Percentiles rank a stretch among this genome's conserved stretches.
These are phyloP conservation scores for Tricholoma sp. DNA, from an alignment of 768 basidiomycete species.

Conservation along the genomic window DNA sequence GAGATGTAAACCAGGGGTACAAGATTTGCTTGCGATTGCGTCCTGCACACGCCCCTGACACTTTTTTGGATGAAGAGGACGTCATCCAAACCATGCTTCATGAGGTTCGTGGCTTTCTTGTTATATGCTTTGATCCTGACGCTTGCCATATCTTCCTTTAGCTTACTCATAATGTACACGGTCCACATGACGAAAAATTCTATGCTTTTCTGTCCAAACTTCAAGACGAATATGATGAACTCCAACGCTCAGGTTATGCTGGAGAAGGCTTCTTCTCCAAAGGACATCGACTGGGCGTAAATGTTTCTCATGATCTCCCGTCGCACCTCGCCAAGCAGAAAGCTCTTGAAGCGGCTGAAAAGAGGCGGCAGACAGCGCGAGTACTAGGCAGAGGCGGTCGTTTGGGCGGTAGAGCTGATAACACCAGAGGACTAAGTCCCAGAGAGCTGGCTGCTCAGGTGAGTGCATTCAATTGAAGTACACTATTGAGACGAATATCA, in stretches of 20 bases:
- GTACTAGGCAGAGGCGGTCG: constrained; percentile 51
- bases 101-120: constrained; percentile 46
- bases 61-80: constrained; percentile 71
- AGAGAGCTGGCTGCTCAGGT: constrained; percentile 73
- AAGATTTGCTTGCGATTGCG: constrained; percentile 83
- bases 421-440: constrained; percentile 43
- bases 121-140: not conserved
- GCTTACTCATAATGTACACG: constrained; percentile 88
- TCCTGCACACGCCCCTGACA: constrained; percentile 59
- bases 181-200: constrained; percentile 84
- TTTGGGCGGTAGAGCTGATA: constrained; percentile 40
- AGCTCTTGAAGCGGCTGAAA: constrained; percentile 80
- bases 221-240: constrained; percentile 80
- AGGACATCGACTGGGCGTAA: constrained; percentile 67
- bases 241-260: constrained; percentile 76
- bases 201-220: constrained; percentile 68
- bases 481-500: constrained; percentile 2
- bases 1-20: constrained; percentile 75
- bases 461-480: constrained; percentile 16
- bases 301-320: constrained; percentile 64
- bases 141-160: constrained; percentile 21
- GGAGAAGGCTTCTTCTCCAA: constrained; percentile 87
- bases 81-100: constrained; percentile 86
- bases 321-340: constrained; percentile 58
- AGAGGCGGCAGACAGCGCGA: constrained; percentile 42